Evolutionary conservation across 2,329 filamentous ascomycete species (phyloP).

Genomic region (Aspergillus ruber): DNA sequence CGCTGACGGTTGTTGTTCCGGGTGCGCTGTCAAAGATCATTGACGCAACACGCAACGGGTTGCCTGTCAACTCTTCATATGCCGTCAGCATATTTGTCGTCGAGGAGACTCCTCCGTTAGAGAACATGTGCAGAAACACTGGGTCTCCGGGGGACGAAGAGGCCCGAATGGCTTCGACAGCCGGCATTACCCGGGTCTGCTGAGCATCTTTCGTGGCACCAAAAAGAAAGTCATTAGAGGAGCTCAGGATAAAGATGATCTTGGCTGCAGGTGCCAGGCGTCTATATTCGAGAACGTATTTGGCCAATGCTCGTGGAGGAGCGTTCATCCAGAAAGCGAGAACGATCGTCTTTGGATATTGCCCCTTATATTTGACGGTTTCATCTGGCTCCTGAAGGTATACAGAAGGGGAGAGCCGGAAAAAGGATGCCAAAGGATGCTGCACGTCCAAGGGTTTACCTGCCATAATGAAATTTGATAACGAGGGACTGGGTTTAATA

Average conservation of each 20-base stretch:
- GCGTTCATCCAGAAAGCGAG: constrained; percentile 48
- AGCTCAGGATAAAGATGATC: constrained; percentile 37
- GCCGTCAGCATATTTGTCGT: constrained; percentile 31
- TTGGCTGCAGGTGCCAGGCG: constrained; percentile 37
- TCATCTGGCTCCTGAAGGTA: constrained; percentile 32
- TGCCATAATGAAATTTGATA: constrained; percentile 4
- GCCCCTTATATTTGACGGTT: constrained; percentile 3
- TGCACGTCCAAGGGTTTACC: constrained; percentile 1
- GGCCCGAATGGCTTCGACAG: constrained; percentile 27
- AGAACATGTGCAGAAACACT: constrained; percentile 44
- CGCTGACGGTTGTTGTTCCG: constrained; percentile 26
- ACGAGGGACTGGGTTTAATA: not conserved
- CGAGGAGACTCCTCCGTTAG: constrained; percentile 43
- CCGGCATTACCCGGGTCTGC: constrained; percentile 25
- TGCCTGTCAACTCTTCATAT: constrained; percentile 30
- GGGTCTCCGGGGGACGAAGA: constrained; percentile 19
- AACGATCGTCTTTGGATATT: constrained; percentile 31
- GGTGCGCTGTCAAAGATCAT: constrained; percentile 44
- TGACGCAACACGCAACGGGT: constrained; percentile 32
- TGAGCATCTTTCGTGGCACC: constrained; percentile 18
- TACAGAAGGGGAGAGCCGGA: constrained; percentile 31
- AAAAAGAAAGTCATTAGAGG: constrained; percentile 28
- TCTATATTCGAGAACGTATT: constrained; percentile 43
- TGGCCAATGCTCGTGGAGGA: constrained; percentile 36
- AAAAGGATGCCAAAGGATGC: constrained; percentile 24